phyloP scores from a whole-genome alignment of 345 rosid genomes.

The Brassica napus region Da-Ae NC_063435.1:9993001-9993500 shows the following conservation, averaged over 20 bases:
- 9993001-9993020: background rate
- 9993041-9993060: too few relatives aligned
- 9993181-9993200: conserved; percentile 1
- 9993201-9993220: conserved; percentile 14
- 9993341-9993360: background rate
- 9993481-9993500: too few relatives aligned
- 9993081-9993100: too few relatives aligned
- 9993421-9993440: background rate
- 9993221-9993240: conserved; percentile 24
- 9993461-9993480: too few relatives aligned
- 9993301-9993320: conserved; percentile 26
- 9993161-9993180: conserved; percentile 38
- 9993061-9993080: too few relatives aligned
- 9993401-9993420: too few relatives aligned
- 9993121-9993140: background rate
- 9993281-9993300: conserved; percentile 39
- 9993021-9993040: background rate
- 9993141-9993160: conserved; percentile 9
- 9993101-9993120: too few relatives aligned
- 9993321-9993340: background rate
- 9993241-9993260: conserved; percentile 35
- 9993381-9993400: background rate
- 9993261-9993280: conserved; percentile 34
- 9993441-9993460: background rate
- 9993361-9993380: background rate